Evolutionary conservation across 169 alveolate species (phyloP).

Genomic region (Toxoplasma gondii): DNA sequence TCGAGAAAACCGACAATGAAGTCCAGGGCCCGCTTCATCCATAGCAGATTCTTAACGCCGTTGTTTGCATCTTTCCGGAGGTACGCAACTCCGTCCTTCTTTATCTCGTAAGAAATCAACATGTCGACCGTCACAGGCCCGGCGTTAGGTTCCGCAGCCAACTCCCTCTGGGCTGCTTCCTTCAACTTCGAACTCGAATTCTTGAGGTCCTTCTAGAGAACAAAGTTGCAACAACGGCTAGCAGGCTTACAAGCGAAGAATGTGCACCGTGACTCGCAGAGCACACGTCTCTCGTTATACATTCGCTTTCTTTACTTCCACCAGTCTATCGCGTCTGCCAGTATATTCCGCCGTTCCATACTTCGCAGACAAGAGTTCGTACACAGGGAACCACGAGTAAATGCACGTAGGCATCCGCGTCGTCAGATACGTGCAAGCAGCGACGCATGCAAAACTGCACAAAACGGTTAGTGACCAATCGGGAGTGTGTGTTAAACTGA

Average conservation of each 20-base stretch:
- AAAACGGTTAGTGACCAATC: too few species aligned
- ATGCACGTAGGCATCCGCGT: too few species aligned
- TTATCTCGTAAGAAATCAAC: conserved; percentile 38
- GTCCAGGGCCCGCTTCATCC: conserved; percentile 74
- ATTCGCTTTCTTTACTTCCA: too few species aligned
- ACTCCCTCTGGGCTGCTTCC: not conserved
- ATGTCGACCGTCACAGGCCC: conserved; percentile 54
- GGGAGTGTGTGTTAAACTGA: too few species aligned
- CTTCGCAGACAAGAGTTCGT: too few species aligned
- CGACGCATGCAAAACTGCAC: too few species aligned
- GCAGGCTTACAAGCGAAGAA: not conserved
- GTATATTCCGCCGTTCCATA: too few species aligned
- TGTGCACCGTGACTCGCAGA: not conserved
- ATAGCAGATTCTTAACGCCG: conserved; percentile 67
- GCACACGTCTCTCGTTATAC: not conserved
- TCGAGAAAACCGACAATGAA: conserved; percentile 58
- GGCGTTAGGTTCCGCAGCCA: not conserved
- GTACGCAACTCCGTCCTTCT: conserved; percentile 46
- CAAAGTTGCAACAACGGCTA: too few species aligned
- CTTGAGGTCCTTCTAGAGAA: not conserved
- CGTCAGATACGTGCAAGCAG: too few species aligned
- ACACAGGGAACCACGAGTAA: too few species aligned
- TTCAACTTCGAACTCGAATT: conserved; percentile 5
- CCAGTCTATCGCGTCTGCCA: too few species aligned
- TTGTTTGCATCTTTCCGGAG: conserved; percentile 63